Percentiles rank a stretch among this genome's conserved stretches.
phyloP scores from a whole-genome alignment of 352 stramenopile genomes.

The Globisporangium okanoganense region DNA sequence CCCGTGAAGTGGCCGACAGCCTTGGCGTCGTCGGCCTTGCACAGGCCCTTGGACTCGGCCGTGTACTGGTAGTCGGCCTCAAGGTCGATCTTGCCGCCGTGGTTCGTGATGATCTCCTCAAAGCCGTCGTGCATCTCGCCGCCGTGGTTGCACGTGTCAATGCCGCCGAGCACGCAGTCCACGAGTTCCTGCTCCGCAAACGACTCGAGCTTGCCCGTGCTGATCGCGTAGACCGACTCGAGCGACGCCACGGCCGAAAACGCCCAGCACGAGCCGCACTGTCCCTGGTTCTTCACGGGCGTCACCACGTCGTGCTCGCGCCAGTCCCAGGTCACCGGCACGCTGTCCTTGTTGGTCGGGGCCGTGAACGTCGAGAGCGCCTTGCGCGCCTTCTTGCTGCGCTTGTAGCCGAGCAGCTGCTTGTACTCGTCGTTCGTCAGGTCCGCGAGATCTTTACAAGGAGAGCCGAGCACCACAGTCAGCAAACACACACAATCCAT shows the following conservation, averaged over 20 bases:
- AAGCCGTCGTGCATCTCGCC: conserved; percentile 41
- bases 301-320: conserved; percentile 65
- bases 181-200: conserved; percentile 53
- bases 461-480: background rate
- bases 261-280: conserved; percentile 96
- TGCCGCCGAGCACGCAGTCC: conserved; percentile 31
- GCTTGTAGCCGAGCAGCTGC: conserved; percentile 35
- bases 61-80: conserved; percentile 41
- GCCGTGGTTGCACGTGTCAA: conserved; percentile 36
- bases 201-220: conserved; percentile 40
- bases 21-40: conserved; percentile 30
- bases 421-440: conserved; percentile 42
- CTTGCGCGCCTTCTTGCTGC: background rate
- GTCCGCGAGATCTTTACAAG: conserved; percentile 27
- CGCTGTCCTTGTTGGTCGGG: conserved; percentile 6
- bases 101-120: conserved; percentile 35
- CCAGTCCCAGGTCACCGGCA: conserved; percentile 50
- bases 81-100: conserved; percentile 30
- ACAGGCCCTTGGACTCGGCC: conserved; percentile 27
- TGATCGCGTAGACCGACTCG: conserved; percentile 28
- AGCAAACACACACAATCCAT: background rate
- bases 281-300: conserved; percentile 92
- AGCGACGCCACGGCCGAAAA: conserved; percentile 74
- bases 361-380: conserved; percentile 19
- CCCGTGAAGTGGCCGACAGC: conserved; percentile 37